Base-by-base conservation (phyloP, 495 filamentous ascomycete genomes). In the Penicillium salamii region DNA sequence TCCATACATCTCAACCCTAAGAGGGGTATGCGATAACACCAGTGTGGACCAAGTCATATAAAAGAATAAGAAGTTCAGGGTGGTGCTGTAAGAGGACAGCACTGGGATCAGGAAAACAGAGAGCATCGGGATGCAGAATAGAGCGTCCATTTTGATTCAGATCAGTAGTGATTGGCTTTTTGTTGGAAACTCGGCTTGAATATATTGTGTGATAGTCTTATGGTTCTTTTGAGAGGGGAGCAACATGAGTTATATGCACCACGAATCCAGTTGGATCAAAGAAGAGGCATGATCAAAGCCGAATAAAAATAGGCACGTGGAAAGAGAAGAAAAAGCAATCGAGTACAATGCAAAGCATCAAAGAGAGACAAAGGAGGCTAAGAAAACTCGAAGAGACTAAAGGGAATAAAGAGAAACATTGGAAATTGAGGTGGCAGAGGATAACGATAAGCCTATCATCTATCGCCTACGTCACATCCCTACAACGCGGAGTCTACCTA, bases 31-130 rank as follows among this genome's bases (percentile, higher is more conserved):
- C 28, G 85, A 87, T 14, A 90, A 71, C 2, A 93, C 80, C 8
- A 97, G 78, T 0, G 89, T 92, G 7, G 82, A 81, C 91, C 91
- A 96, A 63, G 88, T 92, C 62, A 83, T 81, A 65, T 90, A 92
- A 71, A 97, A 96, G 71, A 95, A 92, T 39, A 95, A 63, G 14
- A 95, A 61, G 61, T 95, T 96, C 49, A 96, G 71, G 11, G 81
- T 89, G 3, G 90, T 91, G 37, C 83, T 84, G 69, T 85, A 91
- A 66, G 78, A 71, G 6, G 69, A 70, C 19, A 79, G 62, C 38
- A 74, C 66, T 3, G 80, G 79, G 4, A 81, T 53, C 66, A 80
- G 83, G 65, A 84, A 78, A 74, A 78, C 64, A 8, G 84, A 86
- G 19, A 89, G 66, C 21, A 89, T 67, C 3, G 90, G 89, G 43